Percentiles rank a stretch among this genome's conserved stretches.
These are phyloP conservation scores for Cetradonia linearis DNA, from an alignment of 495 filamentous ascomycete genomes.

Conservation along the genomic window DNA sequence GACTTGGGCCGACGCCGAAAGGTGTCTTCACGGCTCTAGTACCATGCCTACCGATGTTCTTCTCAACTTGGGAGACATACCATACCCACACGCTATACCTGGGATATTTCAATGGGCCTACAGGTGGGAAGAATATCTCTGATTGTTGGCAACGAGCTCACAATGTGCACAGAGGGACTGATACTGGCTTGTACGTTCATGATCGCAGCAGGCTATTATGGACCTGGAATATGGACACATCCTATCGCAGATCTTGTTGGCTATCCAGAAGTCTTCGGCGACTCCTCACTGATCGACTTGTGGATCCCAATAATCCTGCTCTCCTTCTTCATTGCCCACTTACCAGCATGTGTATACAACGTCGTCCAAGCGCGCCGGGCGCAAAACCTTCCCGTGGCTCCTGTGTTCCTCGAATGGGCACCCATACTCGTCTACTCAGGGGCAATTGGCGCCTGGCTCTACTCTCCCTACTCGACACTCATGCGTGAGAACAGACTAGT, in stretches of 20 bases:
- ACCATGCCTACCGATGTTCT: conserved; percentile 95
- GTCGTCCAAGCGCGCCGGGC: conserved; percentile 65
- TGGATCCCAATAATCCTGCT: conserved; percentile 71
- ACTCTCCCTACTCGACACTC: conserved; percentile 72
- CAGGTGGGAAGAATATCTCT: conserved; percentile 33
- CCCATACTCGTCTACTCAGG: conserved; percentile 74
- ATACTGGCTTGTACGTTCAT: conserved; percentile 79
- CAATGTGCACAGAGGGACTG: conserved; percentile 54
- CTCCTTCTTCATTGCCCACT: conserved; percentile 67
- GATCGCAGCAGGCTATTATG: conserved; percentile 75
- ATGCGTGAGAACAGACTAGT: conserved; percentile 74
- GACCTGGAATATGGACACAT: conserved; percentile 76
- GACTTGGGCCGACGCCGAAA: conserved; percentile 65
- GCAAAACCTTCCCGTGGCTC: conserved; percentile 64
- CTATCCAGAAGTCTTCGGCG: conserved; percentile 47
- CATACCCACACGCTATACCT: conserved; percentile 97
- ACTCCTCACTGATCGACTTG: conserved; percentile 65
- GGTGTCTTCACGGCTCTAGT: conserved; percentile 86
- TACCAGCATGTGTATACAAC: conserved; percentile 71
- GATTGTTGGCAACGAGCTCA: neutral
- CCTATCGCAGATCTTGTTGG: conserved; percentile 57
- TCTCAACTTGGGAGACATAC: conserved; percentile 99
- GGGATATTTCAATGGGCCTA: conserved; percentile 94
- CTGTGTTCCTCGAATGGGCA: conserved; percentile 89
- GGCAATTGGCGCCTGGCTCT: conserved; percentile 71